Percentiles rank a stretch among this genome's conserved stretches.
Conservation (phyloP, 2,329 filamentous ascomycete genomes). For the Ophiostoma pallidulum region DNA sequence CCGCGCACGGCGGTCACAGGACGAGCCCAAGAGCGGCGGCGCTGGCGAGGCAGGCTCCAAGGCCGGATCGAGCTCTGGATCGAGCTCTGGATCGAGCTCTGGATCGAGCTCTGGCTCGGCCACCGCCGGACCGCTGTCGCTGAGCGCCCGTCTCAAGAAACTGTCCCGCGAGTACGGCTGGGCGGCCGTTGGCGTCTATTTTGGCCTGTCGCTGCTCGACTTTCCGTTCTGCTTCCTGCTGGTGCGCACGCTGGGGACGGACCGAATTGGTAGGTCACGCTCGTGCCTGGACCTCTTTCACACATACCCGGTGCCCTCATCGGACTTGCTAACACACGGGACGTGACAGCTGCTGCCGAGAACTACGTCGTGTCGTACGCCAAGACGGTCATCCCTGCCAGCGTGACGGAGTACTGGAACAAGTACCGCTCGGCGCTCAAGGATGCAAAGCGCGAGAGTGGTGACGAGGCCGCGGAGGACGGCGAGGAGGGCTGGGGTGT, state of each 20-base stretch:
- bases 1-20: slow-evolving; percentile 18
- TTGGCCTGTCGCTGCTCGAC: slow-evolving; percentile 72
- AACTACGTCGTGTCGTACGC: slow-evolving; percentile 55
- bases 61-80: not conserved
- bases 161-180: slow-evolving; percentile 90
- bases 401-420: slow-evolving; percentile 44
- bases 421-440: slow-evolving; percentile 40
- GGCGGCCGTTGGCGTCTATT: slow-evolving; percentile 85
- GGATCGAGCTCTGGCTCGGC: not conserved
- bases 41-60: not conserved
- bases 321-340: no score
- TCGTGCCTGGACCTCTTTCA: no score
- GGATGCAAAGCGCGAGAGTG: slow-evolving; percentile 34
- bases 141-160: slow-evolving; percentile 68
- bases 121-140: slow-evolving; percentile 32
- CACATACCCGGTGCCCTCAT: no score
- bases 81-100: not conserved
- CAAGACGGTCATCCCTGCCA: slow-evolving; percentile 50
- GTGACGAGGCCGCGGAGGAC: slow-evolving; percentile 30
- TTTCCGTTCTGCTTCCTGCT: slow-evolving; percentile 93
- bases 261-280: slow-evolving; percentile 68
- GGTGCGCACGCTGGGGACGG: slow-evolving; percentile 72
- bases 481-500: slow-evolving; percentile 50
- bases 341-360: slow-evolving; percentile 55
- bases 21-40: slow-evolving; percentile 9